These are phyloP conservation scores for Crithidia bombi DNA, from an alignment of 208 protist species.

Conservation along the genomic window DNA sequence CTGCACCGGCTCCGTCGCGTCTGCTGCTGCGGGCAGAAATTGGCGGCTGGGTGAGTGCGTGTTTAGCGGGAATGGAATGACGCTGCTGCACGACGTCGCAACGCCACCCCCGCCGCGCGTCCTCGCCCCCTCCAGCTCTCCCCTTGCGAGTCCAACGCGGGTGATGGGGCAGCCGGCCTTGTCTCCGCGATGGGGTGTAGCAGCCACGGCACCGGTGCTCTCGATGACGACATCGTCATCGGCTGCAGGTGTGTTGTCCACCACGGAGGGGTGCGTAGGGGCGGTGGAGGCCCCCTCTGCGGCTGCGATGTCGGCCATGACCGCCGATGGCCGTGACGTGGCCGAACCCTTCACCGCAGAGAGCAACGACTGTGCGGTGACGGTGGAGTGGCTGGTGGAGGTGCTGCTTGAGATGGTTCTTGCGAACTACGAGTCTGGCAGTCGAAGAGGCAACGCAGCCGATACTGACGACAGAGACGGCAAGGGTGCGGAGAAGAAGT, in stretches of 20 bases:
- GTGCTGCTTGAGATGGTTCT: slow-evolving; percentile 37
- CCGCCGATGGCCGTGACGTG: slow-evolving; percentile 9
- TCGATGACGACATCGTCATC: no score
- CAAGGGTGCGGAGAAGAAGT: neutral
- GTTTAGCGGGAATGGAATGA: slow-evolving; percentile 6
- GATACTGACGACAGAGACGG: slow-evolving; percentile 1
- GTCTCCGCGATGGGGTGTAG: neutral
- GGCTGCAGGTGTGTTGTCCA: no score
- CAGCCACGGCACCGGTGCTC: neutral
- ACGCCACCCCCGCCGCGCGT: slow-evolving; percentile 5
- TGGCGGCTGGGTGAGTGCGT: slow-evolving; percentile 8
- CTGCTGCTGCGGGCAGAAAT: neutral
- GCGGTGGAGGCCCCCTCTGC: neutral
- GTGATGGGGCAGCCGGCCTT: neutral
- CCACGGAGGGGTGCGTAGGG: no score
- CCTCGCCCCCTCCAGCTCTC: neutral
- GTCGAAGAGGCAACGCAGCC: neutral
- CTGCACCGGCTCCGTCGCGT: neutral
- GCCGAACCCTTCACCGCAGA: slow-evolving; percentile 27
- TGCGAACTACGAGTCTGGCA: slow-evolving; percentile 10
- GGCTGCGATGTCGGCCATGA: neutral
- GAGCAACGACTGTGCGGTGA: slow-evolving; percentile 55
- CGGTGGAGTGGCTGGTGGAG: slow-evolving; percentile 70
- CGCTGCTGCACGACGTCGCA: slow-evolving; percentile 12
- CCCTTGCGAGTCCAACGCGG: neutral